Conservation (phyloP, 1,139 yeast species). For the Diutina sp. region DNA sequence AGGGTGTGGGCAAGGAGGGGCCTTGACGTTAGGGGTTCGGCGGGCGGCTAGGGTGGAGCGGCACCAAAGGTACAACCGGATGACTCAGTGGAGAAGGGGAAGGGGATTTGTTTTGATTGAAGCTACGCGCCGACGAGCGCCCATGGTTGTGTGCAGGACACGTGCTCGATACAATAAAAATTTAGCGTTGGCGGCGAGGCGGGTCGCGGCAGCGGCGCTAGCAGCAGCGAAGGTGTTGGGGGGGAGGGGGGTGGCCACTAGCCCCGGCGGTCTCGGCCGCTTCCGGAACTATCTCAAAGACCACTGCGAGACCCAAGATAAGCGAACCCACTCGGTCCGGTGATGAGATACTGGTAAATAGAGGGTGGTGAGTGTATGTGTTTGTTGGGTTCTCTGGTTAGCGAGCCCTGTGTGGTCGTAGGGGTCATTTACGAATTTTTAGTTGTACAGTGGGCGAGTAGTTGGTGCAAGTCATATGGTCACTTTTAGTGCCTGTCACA, state of each 20-base stretch:
- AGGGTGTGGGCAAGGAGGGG: not conserved
- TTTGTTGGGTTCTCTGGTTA: too few species aligned
- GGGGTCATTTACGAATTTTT: too few species aligned
- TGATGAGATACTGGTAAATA: too few species aligned
- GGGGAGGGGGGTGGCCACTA: not conserved
- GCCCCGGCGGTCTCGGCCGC: not conserved
- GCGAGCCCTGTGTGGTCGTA: too few species aligned
- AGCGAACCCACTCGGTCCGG: too few species aligned
- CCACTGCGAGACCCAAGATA: too few species aligned
- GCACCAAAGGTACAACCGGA: not conserved
- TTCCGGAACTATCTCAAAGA: too few species aligned
- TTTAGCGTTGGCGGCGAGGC: not conserved
- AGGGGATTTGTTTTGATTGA: slow-evolving; percentile 1
- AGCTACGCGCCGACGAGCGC: not conserved
- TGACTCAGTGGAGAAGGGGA: not conserved
- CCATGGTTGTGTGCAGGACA: not conserved
- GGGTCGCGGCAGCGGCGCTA: not conserved
- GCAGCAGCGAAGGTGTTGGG: not conserved
- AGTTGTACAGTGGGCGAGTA: too few species aligned
- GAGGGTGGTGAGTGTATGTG: too few species aligned
- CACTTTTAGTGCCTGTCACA: too few species aligned
- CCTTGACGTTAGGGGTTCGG: not conserved
- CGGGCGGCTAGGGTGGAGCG: not conserved
- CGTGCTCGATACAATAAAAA: not conserved
- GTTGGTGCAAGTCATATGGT: too few species aligned